Evolutionary conservation across 1,284 basidiomycete genomes (phyloP).

Genomic region (Cutaneotrichosporon spelunceum): DNA sequence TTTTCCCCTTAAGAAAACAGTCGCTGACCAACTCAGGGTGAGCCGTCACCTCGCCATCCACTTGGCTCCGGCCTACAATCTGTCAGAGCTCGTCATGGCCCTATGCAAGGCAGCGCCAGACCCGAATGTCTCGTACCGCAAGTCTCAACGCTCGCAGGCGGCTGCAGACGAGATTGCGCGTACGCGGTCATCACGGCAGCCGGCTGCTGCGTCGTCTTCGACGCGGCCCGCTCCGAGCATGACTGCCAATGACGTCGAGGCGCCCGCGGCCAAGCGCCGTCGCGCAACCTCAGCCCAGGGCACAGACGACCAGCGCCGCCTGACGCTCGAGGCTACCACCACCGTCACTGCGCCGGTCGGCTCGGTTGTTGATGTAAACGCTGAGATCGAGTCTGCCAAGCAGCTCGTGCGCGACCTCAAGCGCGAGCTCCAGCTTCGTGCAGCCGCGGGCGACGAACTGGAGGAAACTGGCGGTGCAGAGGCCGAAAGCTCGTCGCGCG

Average conservation of each 20-base stretch:
- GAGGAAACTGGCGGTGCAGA: slow-evolving; percentile 39
- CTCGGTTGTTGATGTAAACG: slow-evolving; percentile 40
- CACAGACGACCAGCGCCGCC: slow-evolving; percentile 25
- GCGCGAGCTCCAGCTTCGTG: slow-evolving; percentile 38
- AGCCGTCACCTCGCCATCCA: slow-evolving; percentile 65
- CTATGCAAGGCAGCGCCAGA: slow-evolving; percentile 75
- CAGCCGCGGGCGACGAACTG: slow-evolving; percentile 43
- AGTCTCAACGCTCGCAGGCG: slow-evolving; percentile 53
- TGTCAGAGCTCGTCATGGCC: slow-evolving; percentile 57
- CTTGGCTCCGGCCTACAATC: slow-evolving; percentile 54
- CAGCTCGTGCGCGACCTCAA: slow-evolving; percentile 49
- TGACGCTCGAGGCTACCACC: slow-evolving; percentile 47
- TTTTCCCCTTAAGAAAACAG: not conserved
- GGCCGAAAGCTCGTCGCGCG: slow-evolving; percentile 32
- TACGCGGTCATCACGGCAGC: not conserved
- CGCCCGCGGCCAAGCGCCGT: slow-evolving; percentile 39
- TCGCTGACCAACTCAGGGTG: slow-evolving; percentile 57
- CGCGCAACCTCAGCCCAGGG: slow-evolving; percentile 3
- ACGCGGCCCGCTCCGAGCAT: slow-evolving; percentile 20
- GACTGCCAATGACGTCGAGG: slow-evolving; percentile 24
- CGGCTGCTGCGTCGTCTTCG: not conserved
- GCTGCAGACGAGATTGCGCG: slow-evolving; percentile 44
- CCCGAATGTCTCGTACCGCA: slow-evolving; percentile 69
- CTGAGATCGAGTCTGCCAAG: slow-evolving; percentile 48
- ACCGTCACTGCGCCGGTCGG: slow-evolving; percentile 44